Conservation (phyloP, 2,329 filamentous ascomycete species). For the Drechslerella stenobrocha region DNA sequence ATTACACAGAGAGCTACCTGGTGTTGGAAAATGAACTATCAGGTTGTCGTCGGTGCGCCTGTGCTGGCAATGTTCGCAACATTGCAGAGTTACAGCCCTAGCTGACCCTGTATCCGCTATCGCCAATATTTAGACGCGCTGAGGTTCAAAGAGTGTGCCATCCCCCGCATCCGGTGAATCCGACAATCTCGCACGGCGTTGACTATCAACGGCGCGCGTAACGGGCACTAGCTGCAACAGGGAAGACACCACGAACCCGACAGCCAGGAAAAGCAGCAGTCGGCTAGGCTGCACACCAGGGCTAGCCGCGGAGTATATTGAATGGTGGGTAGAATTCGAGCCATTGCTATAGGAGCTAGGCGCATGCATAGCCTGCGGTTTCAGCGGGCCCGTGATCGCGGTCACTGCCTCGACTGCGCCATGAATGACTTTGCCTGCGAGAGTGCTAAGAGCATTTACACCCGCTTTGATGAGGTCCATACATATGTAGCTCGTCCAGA, state of each 20-base stretch:
- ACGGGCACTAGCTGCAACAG: constrained; percentile 14
- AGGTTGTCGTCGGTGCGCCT: no score
- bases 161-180: no score
- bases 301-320: constrained; percentile 5
- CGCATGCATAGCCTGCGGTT: constrained; percentile 16
- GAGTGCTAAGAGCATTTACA: not conserved
- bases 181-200: no score
- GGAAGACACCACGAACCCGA: constrained; percentile 7
- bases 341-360: constrained; percentile 5
- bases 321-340: constrained; percentile 19
- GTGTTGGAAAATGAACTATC: no score
- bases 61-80: no score
- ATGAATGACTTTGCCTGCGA: constrained; percentile 11
- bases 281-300: constrained; percentile 1
- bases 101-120: no score
- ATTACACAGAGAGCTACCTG: no score
- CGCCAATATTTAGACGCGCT: no score
- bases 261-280: constrained; percentile 8
- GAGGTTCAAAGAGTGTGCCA: no score
- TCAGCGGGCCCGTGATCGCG: not conserved
- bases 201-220: constrained; percentile 6
- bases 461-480: constrained; percentile 10
- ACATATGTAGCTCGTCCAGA: constrained; percentile 10
- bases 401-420: not conserved
- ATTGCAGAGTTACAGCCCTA: no score